A percentile compares a stretch with the other conserved stretches of the same genome.
These are phyloP conservation scores for Aristolochia contorta DNA, from an alignment of 164 flowering plant genomes.

Conservation along the genomic window DNA sequence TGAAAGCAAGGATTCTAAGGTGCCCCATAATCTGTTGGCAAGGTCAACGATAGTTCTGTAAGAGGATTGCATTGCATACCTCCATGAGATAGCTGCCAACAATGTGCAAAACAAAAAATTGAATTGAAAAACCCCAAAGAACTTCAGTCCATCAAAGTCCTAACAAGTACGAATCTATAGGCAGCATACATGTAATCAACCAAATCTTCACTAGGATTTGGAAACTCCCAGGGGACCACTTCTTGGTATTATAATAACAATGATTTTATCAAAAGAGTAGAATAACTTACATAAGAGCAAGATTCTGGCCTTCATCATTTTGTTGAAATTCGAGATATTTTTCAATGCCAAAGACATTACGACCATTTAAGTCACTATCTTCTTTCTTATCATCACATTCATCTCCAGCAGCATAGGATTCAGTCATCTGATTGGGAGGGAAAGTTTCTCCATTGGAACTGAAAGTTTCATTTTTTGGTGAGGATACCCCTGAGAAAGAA, in stretches of 20 bases:
- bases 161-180: too few relatives aligned
- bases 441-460: too few relatives aligned
- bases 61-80: neutral
- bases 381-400: conserved; percentile 7
- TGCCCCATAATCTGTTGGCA: too few relatives aligned
- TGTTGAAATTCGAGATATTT: conserved; percentile 13
- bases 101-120: neutral
- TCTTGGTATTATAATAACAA: too few relatives aligned
- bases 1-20: too few relatives aligned
- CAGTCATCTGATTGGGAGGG: neutral
- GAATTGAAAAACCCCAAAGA: neutral
- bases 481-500: too few relatives aligned
- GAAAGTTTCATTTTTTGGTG: too few relatives aligned
- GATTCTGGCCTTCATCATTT: conserved; percentile 31
- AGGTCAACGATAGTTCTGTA: too few relatives aligned
- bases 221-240: too few relatives aligned
- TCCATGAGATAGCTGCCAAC: neutral
- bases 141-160: too few relatives aligned
- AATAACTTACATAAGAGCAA: conserved; percentile 34
- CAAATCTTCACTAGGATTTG: too few relatives aligned
- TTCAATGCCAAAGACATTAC: conserved; percentile 4
- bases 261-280: neutral
- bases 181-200: too few relatives aligned
- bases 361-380: conserved; percentile 7
- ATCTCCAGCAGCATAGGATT: conserved; percentile 3